Percentiles rank a stretch among this genome's conserved stretches.
Conservation (phyloP, 495 filamentous ascomycete species). For the Penicillium bovifimosum region DNA sequence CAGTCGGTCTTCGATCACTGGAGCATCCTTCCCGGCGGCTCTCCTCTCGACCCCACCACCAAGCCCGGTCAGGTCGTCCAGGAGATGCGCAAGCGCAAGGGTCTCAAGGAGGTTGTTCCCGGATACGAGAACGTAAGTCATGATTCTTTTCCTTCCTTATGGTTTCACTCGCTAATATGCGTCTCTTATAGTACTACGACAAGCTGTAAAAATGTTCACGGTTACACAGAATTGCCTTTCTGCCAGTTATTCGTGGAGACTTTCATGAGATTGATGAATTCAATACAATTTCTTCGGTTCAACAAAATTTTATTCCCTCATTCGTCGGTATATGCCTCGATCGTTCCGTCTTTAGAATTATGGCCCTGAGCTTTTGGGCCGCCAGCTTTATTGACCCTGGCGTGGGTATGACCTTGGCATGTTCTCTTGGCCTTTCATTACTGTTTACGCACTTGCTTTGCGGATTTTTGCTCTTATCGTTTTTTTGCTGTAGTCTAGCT, state of each 20-base stretch:
- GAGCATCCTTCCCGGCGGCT: constrained; percentile 90
- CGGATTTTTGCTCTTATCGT: constrained; percentile 6
- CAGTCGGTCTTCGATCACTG: constrained; percentile 98
- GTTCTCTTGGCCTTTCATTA: constrained; percentile 20
- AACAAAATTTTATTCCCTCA: constrained; percentile 26
- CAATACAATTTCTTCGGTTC: constrained; percentile 45
- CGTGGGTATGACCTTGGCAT: background rate
- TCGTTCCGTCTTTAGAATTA: constrained; percentile 18
- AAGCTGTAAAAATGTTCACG: constrained; percentile 72
- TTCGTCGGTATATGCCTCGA: constrained; percentile 14
- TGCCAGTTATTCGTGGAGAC: constrained; percentile 35
- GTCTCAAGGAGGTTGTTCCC: constrained; percentile 92
- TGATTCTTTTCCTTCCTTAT: background rate
- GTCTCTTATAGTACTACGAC: constrained; percentile 80
- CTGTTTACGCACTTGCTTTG: constrained; percentile 16
- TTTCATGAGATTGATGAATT: constrained; percentile 50
- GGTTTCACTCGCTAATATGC: constrained; percentile 47
- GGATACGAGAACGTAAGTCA: constrained; percentile 86
- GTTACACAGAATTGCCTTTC: constrained; percentile 29
- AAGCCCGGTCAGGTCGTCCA: constrained; percentile 82
- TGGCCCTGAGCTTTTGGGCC: background rate
- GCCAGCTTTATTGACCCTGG: constrained; percentile 10
- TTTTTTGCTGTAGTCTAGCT: constrained; percentile 22
- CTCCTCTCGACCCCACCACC: constrained; percentile 80
- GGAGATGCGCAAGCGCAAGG: constrained; percentile 97